Base-by-base conservation (phyloP, 1,284 basidiomycete genomes). In the Amylostereum areolatum region DNA sequence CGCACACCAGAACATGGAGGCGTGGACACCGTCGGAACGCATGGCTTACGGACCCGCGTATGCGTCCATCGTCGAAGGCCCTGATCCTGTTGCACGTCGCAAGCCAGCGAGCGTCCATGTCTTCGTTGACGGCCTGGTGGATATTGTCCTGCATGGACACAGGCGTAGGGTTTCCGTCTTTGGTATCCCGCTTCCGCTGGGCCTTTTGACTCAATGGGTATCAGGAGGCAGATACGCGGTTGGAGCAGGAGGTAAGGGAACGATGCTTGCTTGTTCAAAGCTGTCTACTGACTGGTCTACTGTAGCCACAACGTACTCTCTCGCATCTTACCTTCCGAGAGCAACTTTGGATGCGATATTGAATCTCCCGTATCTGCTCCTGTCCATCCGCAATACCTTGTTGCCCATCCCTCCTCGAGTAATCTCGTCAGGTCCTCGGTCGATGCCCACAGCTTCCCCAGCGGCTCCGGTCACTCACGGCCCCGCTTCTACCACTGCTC, bases 1-100 rank as follows among this genome's bases (percentile, higher is more conserved):
- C n/a, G 61, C 71, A 5, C 70, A 71, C 53, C 70, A 68, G 48
- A 69, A 74, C 4, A 84, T 81, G 71, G 76, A 80, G 47, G 71
- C 72, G 37, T 89, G 87, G 87, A 85, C 78, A 2, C 72, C 78
- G 2, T 80, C 81, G 4, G 86, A 89, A 63, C 83, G 80, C 58
- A 60, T 78, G 36, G 76, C 81, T 11, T 89, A 89, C 58, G 83
- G 83, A 1, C 66, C 78, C 8, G 83, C 83, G 11, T 85, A 85
- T 62, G 69, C 70, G 27, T 70, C 78, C 24, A 63, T 75, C 4
- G 66, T 80, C 34, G 74, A 72, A 48, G 71, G 71, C 50, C 36
- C 62, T 62, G 6, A 51, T 57, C 28, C 60, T 58, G 66, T 72
- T 25, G 59, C 71, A 32, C 61, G 69, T 4, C 67, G 85, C 51